A percentile compares a stretch with the other conserved stretches of the same genome.
Conservation (phyloP, 345 rosid genomes). For the Salix viminalis region DNA sequence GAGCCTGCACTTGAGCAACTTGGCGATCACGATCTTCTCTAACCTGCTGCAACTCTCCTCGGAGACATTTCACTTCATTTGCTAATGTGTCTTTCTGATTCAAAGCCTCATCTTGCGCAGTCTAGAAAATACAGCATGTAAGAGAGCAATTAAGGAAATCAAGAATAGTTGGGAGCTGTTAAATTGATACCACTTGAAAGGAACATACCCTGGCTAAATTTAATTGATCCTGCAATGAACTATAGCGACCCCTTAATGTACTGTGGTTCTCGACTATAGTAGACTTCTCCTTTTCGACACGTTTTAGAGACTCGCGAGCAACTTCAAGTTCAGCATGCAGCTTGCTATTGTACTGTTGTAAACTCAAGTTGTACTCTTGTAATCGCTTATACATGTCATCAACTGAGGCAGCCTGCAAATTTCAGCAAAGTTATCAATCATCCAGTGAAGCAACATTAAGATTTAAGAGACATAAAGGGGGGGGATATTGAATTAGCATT, state of each 20-base stretch:
- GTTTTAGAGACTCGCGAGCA: slow-evolving; percentile 51
- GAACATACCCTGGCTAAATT: slow-evolving; percentile 56
- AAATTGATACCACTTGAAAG: background rate
- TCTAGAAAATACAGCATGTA: slow-evolving; percentile 28
- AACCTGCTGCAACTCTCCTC: slow-evolving; percentile 75
- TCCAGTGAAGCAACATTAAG: background rate
- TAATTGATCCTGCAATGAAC: slow-evolving; percentile 75
- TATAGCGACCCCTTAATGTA: slow-evolving; percentile 75
- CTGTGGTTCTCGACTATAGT: slow-evolving; percentile 78
- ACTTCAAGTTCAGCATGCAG: slow-evolving; percentile 62
- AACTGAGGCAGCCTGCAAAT: slow-evolving; percentile 51
- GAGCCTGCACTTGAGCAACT: slow-evolving; percentile 46
- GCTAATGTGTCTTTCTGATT: slow-evolving; percentile 56
- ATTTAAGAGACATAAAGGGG: background rate
- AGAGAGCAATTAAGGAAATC: background rate
- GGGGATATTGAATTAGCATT: background rate
- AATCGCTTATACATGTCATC: slow-evolving; percentile 69
- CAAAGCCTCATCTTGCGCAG: slow-evolving; percentile 67
- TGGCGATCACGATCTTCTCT: slow-evolving; percentile 88
- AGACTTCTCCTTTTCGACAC: slow-evolving; percentile 72
- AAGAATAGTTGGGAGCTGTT: background rate
- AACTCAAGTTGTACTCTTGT: slow-evolving; percentile 77
- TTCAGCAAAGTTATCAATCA: slow-evolving; percentile 4
- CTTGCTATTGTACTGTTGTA: slow-evolving; percentile 78
- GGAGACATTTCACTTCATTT: slow-evolving; percentile 61